phyloP scores from a whole-genome alignment of 2,329 filamentous ascomycete species.

The Diaporthe nobilis region DNA sequence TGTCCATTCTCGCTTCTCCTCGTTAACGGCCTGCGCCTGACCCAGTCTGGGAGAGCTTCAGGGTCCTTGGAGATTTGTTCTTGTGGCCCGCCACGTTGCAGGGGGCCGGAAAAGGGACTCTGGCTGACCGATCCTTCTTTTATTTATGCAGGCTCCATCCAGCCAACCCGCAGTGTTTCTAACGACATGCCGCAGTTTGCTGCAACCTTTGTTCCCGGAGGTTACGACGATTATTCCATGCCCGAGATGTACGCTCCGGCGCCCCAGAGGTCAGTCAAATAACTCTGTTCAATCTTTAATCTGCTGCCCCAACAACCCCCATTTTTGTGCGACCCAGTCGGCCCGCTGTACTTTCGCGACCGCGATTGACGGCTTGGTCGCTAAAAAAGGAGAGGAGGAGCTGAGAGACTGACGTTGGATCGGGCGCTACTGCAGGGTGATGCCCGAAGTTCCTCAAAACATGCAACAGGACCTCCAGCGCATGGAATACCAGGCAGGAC shows the following conservation, averaged over 20 bases:
- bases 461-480: constrained; percentile 96
- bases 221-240: constrained; percentile 73
- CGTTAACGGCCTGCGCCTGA: constrained; percentile 27
- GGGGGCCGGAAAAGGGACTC: constrained; percentile 37
- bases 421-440: constrained; percentile 74
- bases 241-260: constrained; percentile 71
- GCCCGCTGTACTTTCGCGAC: constrained; percentile 33
- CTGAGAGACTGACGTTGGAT: constrained; percentile 53
- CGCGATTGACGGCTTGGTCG: constrained; percentile 35
- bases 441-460: constrained; percentile 95
- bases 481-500: constrained; percentile 84
- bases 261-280: constrained; percentile 67
- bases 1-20: constrained; percentile 37
- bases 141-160: constrained; percentile 50
- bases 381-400: constrained; percentile 46
- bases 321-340: constrained; percentile 36
- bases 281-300: constrained; percentile 17
- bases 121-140: constrained; percentile 47
- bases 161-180: constrained; percentile 51
- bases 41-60: constrained; percentile 38
- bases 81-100: constrained; percentile 37
- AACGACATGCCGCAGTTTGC: constrained; percentile 63
- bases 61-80: constrained; percentile 40
- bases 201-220: constrained; percentile 72
- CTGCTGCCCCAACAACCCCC: constrained; percentile 31